Base-by-base conservation (phyloP, 805 yeast species). In the Teunomyces atbi region DNA sequence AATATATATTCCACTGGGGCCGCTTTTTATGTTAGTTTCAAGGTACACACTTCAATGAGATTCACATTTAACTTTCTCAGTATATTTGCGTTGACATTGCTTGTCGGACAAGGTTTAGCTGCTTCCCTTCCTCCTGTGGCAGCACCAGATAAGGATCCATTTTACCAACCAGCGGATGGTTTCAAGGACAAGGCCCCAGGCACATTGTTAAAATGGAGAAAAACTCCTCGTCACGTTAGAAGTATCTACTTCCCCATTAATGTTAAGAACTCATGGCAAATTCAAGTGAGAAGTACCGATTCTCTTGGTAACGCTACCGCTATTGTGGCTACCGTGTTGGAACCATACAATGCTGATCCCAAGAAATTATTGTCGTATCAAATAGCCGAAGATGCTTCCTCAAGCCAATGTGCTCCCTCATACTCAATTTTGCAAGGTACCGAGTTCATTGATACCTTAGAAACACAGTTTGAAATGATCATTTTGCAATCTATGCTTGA, bases 301-400 rank as follows among this genome's bases (percentile, higher is more conserved):
- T 42, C 58, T 1, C 42, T 44, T 5, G 63, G 59, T 1, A 45
- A 55, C 7, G 49, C 63, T 6, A 54, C 47, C 4, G 62, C 62
- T 3, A 46, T 56, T 20, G 56, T 58, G 15, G 58, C 64, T 5
- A 60, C 63, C 2, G 35, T 59, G 1, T 43, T 58, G n/a, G 49
- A 57, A 33, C 65, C 65, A 3, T 53, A 53, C 46, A 52, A 58
- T 37, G 59, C 64, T 2, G 61, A 58, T 42, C 55, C 61, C 7
- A 34, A 47, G 15, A 59, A 58, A 44, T 15, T 59, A 5, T 38
- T 60, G 16, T 54, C 58, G 13, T 59, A 53, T 42, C 60, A 57
- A 34, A 45, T 43, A 44, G 55, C 57, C 16, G 52, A 57, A 39
- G 65, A 60, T 48, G 55, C 64, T 3, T 51, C 58, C 6, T 21